A percentile compares a stretch with the other conserved stretches of the same genome.
phyloP scores from a whole-genome alignment of 2,329 filamentous ascomycete genomes.

The Xylariaceae sp. region DNA sequence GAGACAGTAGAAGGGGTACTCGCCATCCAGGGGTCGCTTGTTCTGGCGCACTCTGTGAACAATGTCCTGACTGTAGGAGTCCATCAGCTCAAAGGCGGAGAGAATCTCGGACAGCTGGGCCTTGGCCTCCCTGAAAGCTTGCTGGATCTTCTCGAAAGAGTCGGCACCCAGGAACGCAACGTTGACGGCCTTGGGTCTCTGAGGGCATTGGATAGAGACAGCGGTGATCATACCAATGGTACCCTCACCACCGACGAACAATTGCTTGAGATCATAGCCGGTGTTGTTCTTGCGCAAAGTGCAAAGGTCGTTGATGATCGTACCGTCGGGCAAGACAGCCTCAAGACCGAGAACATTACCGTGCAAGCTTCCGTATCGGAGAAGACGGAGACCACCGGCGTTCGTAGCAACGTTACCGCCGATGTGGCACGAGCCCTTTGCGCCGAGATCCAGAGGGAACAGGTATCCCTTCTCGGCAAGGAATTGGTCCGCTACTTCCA shows the following conservation, averaged over 20 bases:
- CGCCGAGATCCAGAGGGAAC: conserved; percentile 94
- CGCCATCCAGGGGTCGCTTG: conserved; percentile 73
- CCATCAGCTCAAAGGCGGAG: conserved; percentile 97
- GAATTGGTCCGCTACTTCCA: conserved; percentile 83
- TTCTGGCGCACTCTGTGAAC: conserved; percentile 70
- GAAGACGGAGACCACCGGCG: conserved; percentile 80
- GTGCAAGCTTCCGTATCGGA: conserved; percentile 91
- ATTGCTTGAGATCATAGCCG: conserved; percentile 73
- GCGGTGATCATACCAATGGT: conserved; percentile 93
- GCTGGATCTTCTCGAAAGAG: conserved; percentile 82
- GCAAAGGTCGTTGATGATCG: conserved; percentile 81
- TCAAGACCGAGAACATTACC: conserved; percentile 89
- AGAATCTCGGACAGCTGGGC: conserved; percentile 87
- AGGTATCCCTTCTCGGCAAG: conserved; percentile 79
- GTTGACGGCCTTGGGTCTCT: conserved; percentile 80
- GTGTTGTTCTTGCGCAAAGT: conserved; percentile 97
- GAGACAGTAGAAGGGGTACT: conserved; percentile 91
- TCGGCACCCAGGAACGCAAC: conserved; percentile 91
- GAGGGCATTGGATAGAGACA: conserved; percentile 83
- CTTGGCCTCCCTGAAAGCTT: conserved; percentile 85
- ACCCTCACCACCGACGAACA: conserved; percentile 91
- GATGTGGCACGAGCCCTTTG: conserved; percentile 94
- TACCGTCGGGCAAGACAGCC: conserved; percentile 89
- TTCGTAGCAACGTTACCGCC: conserved; percentile 96
- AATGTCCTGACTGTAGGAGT: conserved; percentile 72